Base-by-base conservation (phyloP, 371 early-diverging fungal genomes). In the Sporodiniella umbellata region DNA sequence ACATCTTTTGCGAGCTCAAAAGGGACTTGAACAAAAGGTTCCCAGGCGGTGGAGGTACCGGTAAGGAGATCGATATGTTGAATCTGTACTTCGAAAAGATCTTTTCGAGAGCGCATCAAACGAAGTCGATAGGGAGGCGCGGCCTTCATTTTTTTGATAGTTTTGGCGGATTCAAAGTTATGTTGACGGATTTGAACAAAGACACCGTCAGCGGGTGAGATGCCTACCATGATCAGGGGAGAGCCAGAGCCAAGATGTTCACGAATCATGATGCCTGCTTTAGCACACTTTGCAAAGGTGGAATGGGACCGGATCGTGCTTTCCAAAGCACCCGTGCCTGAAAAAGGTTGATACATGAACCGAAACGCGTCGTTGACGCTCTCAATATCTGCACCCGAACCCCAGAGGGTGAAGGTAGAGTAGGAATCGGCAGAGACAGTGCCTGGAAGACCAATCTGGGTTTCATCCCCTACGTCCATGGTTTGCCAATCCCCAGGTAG, bases 221-320 rank as follows among this genome's bases (percentile, higher is more conserved):
- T 58, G 19, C 74, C 74, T 17, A 74, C 31, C 55, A 70, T 61
- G 8, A 74, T 68, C 10, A 66, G 31, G 7, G 74, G 66, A 8
- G 74, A 62, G 0, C 70, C 68, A 22, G 63, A 50, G 1, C 68
- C 68, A 14, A 74, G 56, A 30, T 74, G 74, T 28, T 74, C 74
- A 8, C 74, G 63, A 22, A 74, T 57, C 74, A 74, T 74, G 19
- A 74, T 68, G 2, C 74, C 74, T 1, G 74, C 74, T 37, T 74
- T 74, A 12, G 74, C 74, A 45, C 74, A 74, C 8, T 63, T 58
- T 14, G 66, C 68, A 61, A 74, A 74, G 1, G 74, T 59, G 3
- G 74, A 70, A 38, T 74, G 74, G 0, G 74, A 74, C 8, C 55
- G 59, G 0, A 74, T 51, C 0, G 66, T 62, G 3, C 58, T 58